A percentile compares a stretch with the other conserved stretches of the same genome.
phyloP scores from a whole-genome alignment of 1,284 basidiomycete species.

The Puccinia polysora region DNA sequence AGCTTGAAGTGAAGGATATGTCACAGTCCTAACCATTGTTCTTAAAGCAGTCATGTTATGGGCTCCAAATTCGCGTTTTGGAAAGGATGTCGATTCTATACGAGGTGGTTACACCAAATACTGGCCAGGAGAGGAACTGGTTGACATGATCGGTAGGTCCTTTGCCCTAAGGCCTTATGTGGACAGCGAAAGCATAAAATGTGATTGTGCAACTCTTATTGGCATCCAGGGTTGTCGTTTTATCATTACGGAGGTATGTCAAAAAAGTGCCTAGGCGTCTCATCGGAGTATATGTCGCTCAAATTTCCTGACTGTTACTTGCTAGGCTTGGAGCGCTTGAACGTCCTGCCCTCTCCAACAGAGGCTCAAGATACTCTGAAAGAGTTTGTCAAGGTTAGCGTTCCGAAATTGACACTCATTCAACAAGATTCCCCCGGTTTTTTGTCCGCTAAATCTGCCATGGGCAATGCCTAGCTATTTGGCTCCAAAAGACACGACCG shows the following conservation, averaged over 20 bases:
- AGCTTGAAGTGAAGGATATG: neutral
- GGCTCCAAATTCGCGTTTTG: conserved; percentile 33
- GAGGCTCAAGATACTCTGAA: conserved; percentile 31
- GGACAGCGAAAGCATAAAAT: neutral
- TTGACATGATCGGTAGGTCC: conserved; percentile 30
- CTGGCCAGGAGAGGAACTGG: conserved; percentile 28
- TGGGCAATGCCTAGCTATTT: conserved; percentile 3
- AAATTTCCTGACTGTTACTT: neutral
- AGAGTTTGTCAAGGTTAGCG: conserved; percentile 30
- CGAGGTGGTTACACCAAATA: conserved; percentile 32
- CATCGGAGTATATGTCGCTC: neutral
- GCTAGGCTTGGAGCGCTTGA: conserved; percentile 16
- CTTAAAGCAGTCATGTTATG: conserved; percentile 26
- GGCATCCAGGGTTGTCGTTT: conserved; percentile 26
- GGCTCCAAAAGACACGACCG: neutral
- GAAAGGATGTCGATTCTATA: conserved; percentile 9
- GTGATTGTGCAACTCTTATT: neutral
- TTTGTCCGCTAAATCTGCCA: neutral
- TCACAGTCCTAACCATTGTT: neutral
- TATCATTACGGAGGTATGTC: conserved; percentile 41
- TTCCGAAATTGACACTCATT: neutral
- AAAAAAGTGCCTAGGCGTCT: neutral
- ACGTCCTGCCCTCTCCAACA: conserved; percentile 14
- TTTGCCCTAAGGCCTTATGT: too few species aligned
- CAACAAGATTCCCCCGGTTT: neutral